A percentile compares a stretch with the other conserved stretches of the same genome.
Conservation (phyloP, 805 yeast genomes). For the Ogataea nakhonphanomensis region DNA sequence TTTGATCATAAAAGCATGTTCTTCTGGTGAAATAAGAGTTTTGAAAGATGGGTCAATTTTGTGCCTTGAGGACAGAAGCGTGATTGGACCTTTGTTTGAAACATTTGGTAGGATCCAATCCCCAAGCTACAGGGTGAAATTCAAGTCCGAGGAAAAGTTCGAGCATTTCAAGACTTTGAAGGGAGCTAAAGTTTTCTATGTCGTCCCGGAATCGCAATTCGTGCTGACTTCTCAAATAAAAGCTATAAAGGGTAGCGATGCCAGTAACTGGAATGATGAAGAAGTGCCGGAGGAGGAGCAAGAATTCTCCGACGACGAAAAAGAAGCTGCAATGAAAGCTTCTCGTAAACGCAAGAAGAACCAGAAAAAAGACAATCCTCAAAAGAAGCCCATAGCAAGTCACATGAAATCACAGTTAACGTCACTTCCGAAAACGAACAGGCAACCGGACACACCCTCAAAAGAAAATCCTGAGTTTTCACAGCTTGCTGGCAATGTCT, state of each 20-base stretch:
- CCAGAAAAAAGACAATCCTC: conserved; percentile 26
- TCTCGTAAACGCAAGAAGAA: conserved; percentile 58
- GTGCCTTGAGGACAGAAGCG: conserved; percentile 66
- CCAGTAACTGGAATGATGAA: conserved; percentile 92
- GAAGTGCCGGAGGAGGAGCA: conserved; percentile 91
- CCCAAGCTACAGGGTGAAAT: conserved; percentile 78
- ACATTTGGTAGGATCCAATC: conserved; percentile 83
- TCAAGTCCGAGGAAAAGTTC: conserved; percentile 49
- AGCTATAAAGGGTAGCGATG: conserved; percentile 82
- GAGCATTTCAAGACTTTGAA: conserved; percentile 43
- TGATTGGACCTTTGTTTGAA: conserved; percentile 79
- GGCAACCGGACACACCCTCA: neutral
- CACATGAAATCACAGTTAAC: conserved; percentile 24
- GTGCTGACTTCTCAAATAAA: conserved; percentile 71
- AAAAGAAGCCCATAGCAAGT: conserved; percentile 15
- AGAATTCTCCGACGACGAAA: conserved; percentile 93
- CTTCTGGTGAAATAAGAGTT: conserved; percentile 82
- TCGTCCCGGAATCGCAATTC: conserved; percentile 78
- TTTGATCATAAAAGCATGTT: conserved; percentile 64
- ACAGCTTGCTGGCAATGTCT: too few relatives aligned
- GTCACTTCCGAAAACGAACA: conserved; percentile 18
- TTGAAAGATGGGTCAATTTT: conserved; percentile 77
- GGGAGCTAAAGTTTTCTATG: conserved; percentile 65
- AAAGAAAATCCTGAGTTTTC: too few relatives aligned
- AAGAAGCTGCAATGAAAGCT: conserved; percentile 68